Evolutionary conservation across 768 basidiomycete genomes (phyloP).

Genomic region (Grammothele lineata): DNA sequence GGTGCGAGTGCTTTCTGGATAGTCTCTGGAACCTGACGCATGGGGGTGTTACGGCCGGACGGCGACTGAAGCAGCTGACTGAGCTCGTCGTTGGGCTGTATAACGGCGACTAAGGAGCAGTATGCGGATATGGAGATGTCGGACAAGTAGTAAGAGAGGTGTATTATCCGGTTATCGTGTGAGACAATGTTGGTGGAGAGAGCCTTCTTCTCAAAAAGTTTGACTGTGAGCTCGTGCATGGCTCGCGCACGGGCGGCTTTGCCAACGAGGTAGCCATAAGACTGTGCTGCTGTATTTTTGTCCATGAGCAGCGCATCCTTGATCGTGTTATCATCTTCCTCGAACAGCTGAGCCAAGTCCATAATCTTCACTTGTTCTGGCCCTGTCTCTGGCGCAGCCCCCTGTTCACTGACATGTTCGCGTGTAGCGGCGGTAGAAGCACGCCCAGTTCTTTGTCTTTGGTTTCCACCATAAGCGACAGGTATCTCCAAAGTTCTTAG

Average conservation of each 20-base stretch:
- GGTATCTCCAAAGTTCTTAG: conserved; percentile 51
- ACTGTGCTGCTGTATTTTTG: conserved; percentile 62
- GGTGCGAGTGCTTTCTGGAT: conserved; percentile 53
- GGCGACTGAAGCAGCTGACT: conserved; percentile 44
- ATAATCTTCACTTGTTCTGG: neutral
- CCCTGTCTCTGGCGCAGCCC: too few species aligned
- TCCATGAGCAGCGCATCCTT: conserved; percentile 66
- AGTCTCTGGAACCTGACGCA: conserved; percentile 49
- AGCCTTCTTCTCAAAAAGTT: conserved; percentile 38
- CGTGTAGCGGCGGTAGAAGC: neutral
- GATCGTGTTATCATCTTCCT: conserved; percentile 48
- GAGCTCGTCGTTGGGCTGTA: conserved; percentile 56
- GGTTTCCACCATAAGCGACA: conserved; percentile 50
- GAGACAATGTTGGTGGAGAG: conserved; percentile 47
- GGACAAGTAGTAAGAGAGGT: conserved; percentile 54
- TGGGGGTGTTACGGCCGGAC: conserved; percentile 41
- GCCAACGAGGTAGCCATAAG: conserved; percentile 72
- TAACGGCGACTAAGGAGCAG: conserved; percentile 56
- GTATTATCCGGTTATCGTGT: conserved; percentile 49
- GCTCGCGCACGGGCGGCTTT: conserved; percentile 59
- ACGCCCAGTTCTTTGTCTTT: conserved; percentile 2
- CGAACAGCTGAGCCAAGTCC: conserved; percentile 46
- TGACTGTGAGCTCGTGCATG: conserved; percentile 54
- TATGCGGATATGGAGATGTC: conserved; percentile 65
- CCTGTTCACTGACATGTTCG: neutral